phyloP scores from a whole-genome alignment of 83 land plant species.

The Picea engelmannii region DNA sequence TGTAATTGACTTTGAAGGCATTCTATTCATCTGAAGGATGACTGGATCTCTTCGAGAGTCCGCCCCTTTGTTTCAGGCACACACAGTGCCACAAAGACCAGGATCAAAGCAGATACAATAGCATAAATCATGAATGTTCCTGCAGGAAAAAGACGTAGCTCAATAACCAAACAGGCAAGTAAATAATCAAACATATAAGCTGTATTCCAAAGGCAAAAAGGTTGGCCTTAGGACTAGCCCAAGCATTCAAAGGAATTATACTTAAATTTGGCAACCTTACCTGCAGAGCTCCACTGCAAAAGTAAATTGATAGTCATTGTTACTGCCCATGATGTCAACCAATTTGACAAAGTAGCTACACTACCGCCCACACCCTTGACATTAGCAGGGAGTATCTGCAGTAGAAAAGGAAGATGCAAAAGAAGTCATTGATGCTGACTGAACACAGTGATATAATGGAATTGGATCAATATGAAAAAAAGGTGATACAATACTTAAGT shows the following conservation, averaged over 20 bases:
- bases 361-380: slow-evolving; percentile 94
- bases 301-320: slow-evolving; percentile 88
- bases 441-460: background rate
- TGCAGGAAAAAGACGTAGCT: slow-evolving; percentile 18
- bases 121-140: slow-evolving; percentile 87
- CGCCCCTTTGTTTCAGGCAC: slow-evolving; percentile 98
- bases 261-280: slow-evolving; percentile 19
- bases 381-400: slow-evolving; percentile 84
- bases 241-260: no score
- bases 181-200: no score
- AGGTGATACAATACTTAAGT: background rate
- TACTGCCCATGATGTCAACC: slow-evolving; percentile 65
- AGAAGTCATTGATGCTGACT: no score
- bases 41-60: slow-evolving; percentile 89
- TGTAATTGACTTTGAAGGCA: no score
- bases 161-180: no score
- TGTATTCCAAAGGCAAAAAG: no score
- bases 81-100: slow-evolving; percentile 62
- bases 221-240: no score
- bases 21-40: slow-evolving; percentile 58
- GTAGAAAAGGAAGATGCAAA: background rate
- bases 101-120: slow-evolving; percentile 46
- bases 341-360: slow-evolving; percentile 80
- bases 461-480: background rate
- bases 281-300: slow-evolving; percentile 82